Evolutionary conservation across 257 asterid species (phyloP).

Genomic region (Nicotiana tabacum): DNA sequence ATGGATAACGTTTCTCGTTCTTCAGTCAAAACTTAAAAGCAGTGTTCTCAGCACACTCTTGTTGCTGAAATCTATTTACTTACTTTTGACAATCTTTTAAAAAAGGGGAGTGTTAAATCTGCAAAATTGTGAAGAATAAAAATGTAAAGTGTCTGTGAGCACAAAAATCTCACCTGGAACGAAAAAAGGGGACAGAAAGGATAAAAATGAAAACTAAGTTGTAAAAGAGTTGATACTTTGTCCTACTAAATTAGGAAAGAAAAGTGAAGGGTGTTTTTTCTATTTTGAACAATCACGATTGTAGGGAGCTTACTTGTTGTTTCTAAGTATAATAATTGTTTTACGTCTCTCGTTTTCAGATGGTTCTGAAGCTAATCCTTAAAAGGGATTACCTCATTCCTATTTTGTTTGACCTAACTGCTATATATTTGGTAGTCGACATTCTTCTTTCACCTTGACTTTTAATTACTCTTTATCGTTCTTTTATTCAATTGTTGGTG

Average conservation of each 20-base stretch:
- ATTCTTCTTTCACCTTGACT: neutral
- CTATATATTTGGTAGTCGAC: neutral
- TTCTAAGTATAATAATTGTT: neutral
- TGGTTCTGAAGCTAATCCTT: neutral
- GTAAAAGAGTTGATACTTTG: neutral
- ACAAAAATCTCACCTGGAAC: neutral
- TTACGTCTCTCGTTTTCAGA: neutral
- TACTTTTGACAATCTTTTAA: no score
- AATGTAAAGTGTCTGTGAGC: neutral
- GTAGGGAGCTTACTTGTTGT: neutral
- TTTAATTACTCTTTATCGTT: neutral
- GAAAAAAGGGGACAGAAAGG: neutral
- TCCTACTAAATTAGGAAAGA: neutral
- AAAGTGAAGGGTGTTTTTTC: neutral
- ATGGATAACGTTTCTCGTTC: neutral
- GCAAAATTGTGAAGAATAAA: neutral
- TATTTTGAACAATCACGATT: neutral
- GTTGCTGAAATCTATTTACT: no score
- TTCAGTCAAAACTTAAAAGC: neutral
- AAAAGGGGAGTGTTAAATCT: neutral
- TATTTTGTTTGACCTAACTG: conserved; percentile 1
- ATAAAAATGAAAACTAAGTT: neutral
- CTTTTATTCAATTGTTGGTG: neutral
- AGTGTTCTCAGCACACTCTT: no score
- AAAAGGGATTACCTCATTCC: neutral